phyloP scores from a whole-genome alignment of 1,284 basidiomycete species.

The Ceratobasidium sp. region DNA sequence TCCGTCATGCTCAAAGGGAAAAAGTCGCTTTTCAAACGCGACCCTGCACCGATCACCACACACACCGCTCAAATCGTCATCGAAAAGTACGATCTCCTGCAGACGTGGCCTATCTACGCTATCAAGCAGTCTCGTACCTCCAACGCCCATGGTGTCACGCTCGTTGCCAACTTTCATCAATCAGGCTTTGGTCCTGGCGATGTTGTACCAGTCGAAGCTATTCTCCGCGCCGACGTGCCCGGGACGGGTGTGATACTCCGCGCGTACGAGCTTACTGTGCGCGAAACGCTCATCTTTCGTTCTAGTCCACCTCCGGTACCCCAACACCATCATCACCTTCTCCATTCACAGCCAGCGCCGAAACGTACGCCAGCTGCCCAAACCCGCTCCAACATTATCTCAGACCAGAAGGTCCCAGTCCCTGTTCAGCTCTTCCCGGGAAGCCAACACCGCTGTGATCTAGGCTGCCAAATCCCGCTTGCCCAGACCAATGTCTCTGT shows the following conservation, averaged over 20 bases:
- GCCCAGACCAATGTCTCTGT: conserved; percentile 82
- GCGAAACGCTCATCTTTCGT: conserved; percentile 72
- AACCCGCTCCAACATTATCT: conserved; percentile 67
- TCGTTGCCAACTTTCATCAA: conserved; percentile 76
- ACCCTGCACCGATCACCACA: conserved; percentile 44
- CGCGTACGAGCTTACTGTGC: conserved; percentile 83
- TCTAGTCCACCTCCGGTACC: conserved; percentile 44
- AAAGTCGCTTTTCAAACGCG: conserved; percentile 63
- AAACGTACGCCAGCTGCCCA: conserved; percentile 63
- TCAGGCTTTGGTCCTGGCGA: conserved; percentile 89
- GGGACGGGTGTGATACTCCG: conserved; percentile 78
- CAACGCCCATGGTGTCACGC: conserved; percentile 74
- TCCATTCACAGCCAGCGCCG: conserved; percentile 32
- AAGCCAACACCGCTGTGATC: conserved; percentile 75
- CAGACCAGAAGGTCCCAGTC: conserved; percentile 77
- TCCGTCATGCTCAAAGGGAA: conserved; percentile 87
- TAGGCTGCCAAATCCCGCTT: conserved; percentile 75
- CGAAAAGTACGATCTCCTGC: conserved; percentile 90
- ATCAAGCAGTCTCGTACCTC: conserved; percentile 81
- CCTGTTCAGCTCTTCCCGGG: conserved; percentile 80
- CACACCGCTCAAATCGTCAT: conserved; percentile 76
- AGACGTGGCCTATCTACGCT: conserved; percentile 89
- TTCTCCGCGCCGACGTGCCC: conserved; percentile 61
- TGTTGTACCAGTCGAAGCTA: conserved; percentile 77
- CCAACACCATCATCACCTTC: conserved; percentile 41